These are phyloP conservation scores for Solanum clarkiae DNA, from an alignment of 257 asterid species.

Conservation along the genomic window DNA sequence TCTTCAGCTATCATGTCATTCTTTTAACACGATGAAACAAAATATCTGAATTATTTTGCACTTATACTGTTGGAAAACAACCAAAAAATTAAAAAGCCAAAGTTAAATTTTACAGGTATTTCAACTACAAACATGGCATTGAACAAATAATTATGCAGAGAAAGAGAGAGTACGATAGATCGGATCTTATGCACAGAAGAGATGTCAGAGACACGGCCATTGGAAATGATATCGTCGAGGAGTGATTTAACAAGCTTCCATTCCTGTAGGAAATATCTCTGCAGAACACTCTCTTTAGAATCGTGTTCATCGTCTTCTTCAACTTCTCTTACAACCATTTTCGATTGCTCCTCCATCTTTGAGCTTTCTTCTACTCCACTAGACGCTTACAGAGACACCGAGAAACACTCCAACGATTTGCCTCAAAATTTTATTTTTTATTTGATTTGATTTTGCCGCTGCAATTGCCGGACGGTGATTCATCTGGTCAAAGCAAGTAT, in stretches of 20 bases:
- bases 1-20: neutral
- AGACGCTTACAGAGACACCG: neutral
- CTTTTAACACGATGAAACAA: neutral
- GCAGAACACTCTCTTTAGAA: conserved; percentile 62
- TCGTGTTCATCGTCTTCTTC: conserved; percentile 76
- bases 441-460: neutral
- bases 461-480: neutral
- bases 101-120: neutral
- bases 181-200: conserved; percentile 69
- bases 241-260: conserved; percentile 83
- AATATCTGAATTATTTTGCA: neutral
- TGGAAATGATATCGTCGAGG: conserved; percentile 57
- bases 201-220: conserved; percentile 55
- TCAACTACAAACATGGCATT: neutral
- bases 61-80: neutral
- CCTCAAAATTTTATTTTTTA: neutral
- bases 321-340: conserved; percentile 4
- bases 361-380: neutral
- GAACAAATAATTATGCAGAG: neutral
- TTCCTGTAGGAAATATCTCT: conserved; percentile 79
- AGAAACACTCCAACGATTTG: neutral
- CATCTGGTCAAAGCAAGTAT: neutral
- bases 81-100: neutral
- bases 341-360: conserved; percentile 1
- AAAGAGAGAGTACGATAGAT: conserved; percentile 48